Base-by-base conservation (phyloP, 1,139 yeast species). In the Kodamaea anthophila region DNA sequence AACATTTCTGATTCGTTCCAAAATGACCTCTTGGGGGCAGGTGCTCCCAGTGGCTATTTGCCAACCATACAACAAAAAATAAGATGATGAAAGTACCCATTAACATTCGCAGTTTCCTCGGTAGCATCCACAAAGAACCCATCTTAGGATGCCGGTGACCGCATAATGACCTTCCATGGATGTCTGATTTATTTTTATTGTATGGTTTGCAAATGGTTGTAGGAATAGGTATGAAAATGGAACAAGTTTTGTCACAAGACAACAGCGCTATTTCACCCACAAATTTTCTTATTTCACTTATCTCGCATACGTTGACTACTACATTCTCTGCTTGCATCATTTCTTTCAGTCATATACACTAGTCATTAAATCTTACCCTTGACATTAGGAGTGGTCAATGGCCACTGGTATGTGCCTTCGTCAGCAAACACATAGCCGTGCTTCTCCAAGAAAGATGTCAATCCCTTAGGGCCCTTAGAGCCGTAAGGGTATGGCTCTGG, bases 21-120 rank as follows among this genome's bases (percentile, higher is more conserved):
- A 26, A 24, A 32, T 32, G 32, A 29, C 26, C 29, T 28, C 18
- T 13, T 29, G 38, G 31, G 24, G 43, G 43, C 28, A 28, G 43
- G 25, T 12, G 43, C 42, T 36, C 28, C 33, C 33, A 27, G 26
- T 27, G 34, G 33, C 28, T 24, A 26, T 35, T 34, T 24, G 30
- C 24, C 21, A 30, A 15, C 16, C 21, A 19, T 24, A 23, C 28
- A 24, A 18, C 21, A 20, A 18, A 23, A 21, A 18, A 31, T 34
- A 30, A 75, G 53, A 65, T 79, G 88, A 80, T 79, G 88, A 80
- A 76, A 75, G 60, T 60, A 66, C 62, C 75, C 75, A 67, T 69
- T 60, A 74, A 79, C 88, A 79, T 79, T 79, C 87, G 87, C 87
- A 79, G 87, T 79, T 79, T 79, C 87, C 87, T 73, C 87, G 87